A percentile compares a stretch with the other conserved stretches of the same genome.
These are phyloP conservation scores for Hygrocybe coccinea DNA, from an alignment of 768 basidiomycete species.

Conservation along the genomic window DNA sequence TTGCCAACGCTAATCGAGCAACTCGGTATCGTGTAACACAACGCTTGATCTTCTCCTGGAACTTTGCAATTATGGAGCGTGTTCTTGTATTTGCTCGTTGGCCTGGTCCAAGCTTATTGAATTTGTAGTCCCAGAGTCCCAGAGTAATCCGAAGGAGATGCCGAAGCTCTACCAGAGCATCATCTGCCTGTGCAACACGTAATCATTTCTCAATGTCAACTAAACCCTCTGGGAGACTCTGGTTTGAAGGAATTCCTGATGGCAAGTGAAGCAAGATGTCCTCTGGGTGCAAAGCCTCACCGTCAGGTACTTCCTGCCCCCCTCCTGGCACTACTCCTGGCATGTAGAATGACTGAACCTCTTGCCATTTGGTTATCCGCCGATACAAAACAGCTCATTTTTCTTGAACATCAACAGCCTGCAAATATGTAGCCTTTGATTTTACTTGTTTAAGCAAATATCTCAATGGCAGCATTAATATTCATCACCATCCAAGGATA, in stretches of 20 bases:
- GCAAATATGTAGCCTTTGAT: not conserved
- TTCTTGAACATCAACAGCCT: not conserved
- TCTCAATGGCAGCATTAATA: not conserved
- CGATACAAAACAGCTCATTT: constrained; percentile 1
- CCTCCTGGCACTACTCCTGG: too few species aligned
- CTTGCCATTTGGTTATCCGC: too few species aligned
- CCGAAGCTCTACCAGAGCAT: constrained; percentile 9
- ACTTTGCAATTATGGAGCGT: not conserved
- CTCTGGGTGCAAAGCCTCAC: not conserved
- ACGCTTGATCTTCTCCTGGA: not conserved
- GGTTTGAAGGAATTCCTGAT: too few species aligned
- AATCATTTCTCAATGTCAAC: not conserved
- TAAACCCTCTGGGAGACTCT: not conserved
- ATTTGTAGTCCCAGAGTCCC: constrained; percentile 11
- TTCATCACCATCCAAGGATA: not conserved
- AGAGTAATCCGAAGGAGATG: constrained; percentile 3
- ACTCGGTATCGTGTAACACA: constrained; percentile 1
- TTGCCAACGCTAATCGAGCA: not conserved
- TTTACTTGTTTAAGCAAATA: not conserved
- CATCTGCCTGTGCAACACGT: too few species aligned
- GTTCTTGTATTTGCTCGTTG: constrained; percentile 10
- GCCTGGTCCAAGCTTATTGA: constrained; percentile 5
- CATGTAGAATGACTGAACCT: too few species aligned
- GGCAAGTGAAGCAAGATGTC: not conserved
- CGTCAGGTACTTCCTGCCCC: too few species aligned